Evolutionary conservation across 1,284 basidiomycete species (phyloP).

Genomic region (Naganishia sp.): DNA sequence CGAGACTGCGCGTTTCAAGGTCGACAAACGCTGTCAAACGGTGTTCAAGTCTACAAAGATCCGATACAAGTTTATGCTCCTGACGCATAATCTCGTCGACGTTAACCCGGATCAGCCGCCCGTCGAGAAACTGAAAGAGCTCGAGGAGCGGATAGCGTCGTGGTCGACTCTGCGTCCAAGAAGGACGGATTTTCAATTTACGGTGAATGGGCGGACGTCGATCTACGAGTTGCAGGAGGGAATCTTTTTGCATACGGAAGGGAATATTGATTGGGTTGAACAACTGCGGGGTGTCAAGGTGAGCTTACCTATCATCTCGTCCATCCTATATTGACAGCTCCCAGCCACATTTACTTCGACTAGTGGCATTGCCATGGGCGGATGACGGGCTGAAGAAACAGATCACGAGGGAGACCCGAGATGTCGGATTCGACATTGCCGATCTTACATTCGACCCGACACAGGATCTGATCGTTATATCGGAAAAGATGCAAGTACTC

Average conservation of each 20-base stretch:
- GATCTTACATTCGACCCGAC: slow-evolving; percentile 54
- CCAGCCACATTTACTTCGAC: slow-evolving; percentile 37
- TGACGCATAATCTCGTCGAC: slow-evolving; percentile 24
- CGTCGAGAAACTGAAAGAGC: slow-evolving; percentile 17
- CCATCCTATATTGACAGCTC: slow-evolving; percentile 2
- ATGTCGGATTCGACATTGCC: slow-evolving; percentile 45
- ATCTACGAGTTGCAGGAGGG: slow-evolving; percentile 54
- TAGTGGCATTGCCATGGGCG: slow-evolving; percentile 48
- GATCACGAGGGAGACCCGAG: slow-evolving; percentile 36
- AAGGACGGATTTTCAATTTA: slow-evolving; percentile 8
- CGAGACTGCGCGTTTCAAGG: background rate
- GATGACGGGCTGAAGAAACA: slow-evolving; percentile 40
- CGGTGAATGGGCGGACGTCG: slow-evolving; percentile 42
- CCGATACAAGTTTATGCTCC: slow-evolving; percentile 23
- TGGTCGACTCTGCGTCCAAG: slow-evolving; percentile 22
- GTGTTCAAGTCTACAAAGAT: slow-evolving; percentile 26
- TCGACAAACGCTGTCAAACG: slow-evolving; percentile 23
- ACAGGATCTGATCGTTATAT: slow-evolving; percentile 52
- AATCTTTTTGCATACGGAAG: slow-evolving; percentile 49
- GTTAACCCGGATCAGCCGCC: slow-evolving; percentile 18
- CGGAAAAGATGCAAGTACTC: slow-evolving; percentile 44
- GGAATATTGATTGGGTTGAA: slow-evolving; percentile 41
- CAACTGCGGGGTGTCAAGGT: slow-evolving; percentile 31
- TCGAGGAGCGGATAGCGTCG: slow-evolving; percentile 9
- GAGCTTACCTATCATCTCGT: background rate